phyloP scores from a whole-genome alignment of 129 eudicot species.

The Tanacetum coccineum region DNA sequence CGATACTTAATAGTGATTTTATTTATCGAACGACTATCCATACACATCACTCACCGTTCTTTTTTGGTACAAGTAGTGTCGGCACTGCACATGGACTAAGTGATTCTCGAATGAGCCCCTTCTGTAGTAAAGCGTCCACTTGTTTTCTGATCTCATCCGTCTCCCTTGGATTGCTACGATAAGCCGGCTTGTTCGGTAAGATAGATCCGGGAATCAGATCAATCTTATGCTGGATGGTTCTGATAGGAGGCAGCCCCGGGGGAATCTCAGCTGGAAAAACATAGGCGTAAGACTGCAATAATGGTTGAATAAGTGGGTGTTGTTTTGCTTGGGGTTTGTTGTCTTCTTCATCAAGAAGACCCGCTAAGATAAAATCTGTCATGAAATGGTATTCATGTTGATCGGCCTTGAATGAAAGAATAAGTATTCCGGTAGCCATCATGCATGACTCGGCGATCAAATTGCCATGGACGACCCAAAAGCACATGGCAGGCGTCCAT shows the following conservation, averaged over 20 bases:
- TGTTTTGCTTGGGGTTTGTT: not conserved
- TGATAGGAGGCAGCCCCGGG: no score
- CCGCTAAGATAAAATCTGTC: not conserved
- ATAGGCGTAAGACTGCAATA: not conserved
- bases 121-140: not conserved
- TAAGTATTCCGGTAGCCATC: no score
- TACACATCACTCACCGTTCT: not conserved
- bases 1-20: no score
- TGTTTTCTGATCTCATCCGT: not conserved
- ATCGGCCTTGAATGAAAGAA: not conserved
- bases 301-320: not conserved
- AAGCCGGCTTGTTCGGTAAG: constrained; percentile 3
- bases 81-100: not conserved
- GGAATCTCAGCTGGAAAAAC: not conserved
- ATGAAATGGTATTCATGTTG: not conserved
- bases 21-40: not conserved
- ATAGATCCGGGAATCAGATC: not conserved
- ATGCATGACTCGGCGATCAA: not conserved
- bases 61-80: not conserved
- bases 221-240: not conserved
- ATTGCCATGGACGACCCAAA: not conserved
- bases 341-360: not conserved
- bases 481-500: no score
- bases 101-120: constrained; percentile 1
- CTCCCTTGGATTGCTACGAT: not conserved